A percentile compares a stretch with the other conserved stretches of the same genome.
Evolutionary conservation across 1,284 basidiomycete species (phyloP).

Genomic region (Schizophyllum amplum): DNA sequence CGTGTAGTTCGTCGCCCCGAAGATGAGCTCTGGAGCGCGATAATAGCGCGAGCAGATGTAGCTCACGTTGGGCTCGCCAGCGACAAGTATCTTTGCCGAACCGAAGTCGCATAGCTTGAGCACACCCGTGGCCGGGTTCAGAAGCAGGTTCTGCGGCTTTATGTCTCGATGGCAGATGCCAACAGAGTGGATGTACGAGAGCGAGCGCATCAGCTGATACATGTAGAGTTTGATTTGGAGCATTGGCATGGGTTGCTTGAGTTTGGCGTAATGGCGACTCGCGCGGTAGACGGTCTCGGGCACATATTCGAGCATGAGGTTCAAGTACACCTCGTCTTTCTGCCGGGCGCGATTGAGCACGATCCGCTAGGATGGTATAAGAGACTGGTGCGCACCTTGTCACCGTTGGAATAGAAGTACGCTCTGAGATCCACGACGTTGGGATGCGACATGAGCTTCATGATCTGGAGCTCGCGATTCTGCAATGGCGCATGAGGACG

Average conservation of each 20-base stretch:
- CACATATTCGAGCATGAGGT: constrained; percentile 98
- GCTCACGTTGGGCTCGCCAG: constrained; percentile 97
- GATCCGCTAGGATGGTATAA: constrained; percentile 7
- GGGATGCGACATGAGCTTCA: constrained; percentile 95
- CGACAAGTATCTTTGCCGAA: constrained; percentile 95
- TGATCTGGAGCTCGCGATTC: constrained; percentile 99
- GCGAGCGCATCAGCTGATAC: constrained; percentile 95
- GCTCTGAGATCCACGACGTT: constrained; percentile 97
- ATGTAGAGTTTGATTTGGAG: constrained; percentile 98
- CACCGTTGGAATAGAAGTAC: constrained; percentile 99
- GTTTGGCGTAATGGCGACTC: constrained; percentile 97
- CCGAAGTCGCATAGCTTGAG: constrained; percentile 99
- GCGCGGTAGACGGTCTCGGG: constrained; percentile 99
- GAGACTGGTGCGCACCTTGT: constrained; percentile 65
- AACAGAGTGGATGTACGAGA: constrained; percentile 97
- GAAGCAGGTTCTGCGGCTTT: constrained; percentile 97
- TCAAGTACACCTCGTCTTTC: constrained; percentile 99
- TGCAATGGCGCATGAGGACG: constrained; percentile 25
- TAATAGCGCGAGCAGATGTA: constrained; percentile 99
- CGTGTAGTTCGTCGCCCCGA: constrained; percentile 99
- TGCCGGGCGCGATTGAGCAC: constrained; percentile 27
- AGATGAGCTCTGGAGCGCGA: constrained; percentile 98
- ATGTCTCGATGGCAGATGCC: constrained; percentile 98
- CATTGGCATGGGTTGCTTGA: constrained; percentile 99
- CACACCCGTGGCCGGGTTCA: constrained; percentile 94